phyloP scores from a whole-genome alignment of 768 basidiomycete species.

The Lactarius hengduanensis region DNA sequence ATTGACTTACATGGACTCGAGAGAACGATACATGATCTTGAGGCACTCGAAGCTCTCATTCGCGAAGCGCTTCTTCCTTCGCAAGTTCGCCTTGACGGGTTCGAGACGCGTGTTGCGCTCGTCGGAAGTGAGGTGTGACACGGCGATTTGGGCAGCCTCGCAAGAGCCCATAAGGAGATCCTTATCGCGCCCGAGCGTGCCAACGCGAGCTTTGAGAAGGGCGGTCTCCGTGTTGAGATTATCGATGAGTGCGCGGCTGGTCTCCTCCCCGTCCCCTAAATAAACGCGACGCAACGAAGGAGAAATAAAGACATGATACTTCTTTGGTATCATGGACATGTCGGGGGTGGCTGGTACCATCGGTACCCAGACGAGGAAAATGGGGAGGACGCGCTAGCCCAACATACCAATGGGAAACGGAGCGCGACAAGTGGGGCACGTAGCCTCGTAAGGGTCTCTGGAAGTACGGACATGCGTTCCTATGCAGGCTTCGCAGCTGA shows the following conservation, averaged over 20 bases:
- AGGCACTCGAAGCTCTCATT: not conserved
- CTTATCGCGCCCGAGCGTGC: constrained; percentile 19
- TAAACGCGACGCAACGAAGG: constrained; percentile 24
- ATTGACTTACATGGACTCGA: constrained; percentile 3
- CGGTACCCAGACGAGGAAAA: not conserved
- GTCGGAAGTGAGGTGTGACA: not conserved
- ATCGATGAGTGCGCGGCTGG: not conserved
- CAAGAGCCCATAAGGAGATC: constrained; percentile 12
- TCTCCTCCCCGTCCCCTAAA: not conserved
- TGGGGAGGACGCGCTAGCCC: not conserved
- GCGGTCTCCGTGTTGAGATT: constrained; percentile 8
- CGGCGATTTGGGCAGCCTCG: constrained; percentile 7
- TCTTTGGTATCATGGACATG: constrained; percentile 14
- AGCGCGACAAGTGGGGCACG: constrained; percentile 25
- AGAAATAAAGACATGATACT: constrained; percentile 20
- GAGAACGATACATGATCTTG: not conserved
- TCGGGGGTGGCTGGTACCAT: constrained; percentile 12
- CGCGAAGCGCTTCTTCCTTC: constrained; percentile 2
- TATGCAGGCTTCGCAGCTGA: constrained; percentile 20
- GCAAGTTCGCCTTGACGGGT: not conserved
- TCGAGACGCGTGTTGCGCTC: constrained; percentile 19
- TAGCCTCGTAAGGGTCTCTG: constrained; percentile 1
- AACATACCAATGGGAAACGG: constrained; percentile 17
- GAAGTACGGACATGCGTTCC: constrained; percentile 6
- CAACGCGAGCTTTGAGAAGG: constrained; percentile 8